Evolutionary conservation across 2,329 filamentous ascomycete genomes (phyloP).

Genomic region (Herpomyces periplanetae): DNA sequence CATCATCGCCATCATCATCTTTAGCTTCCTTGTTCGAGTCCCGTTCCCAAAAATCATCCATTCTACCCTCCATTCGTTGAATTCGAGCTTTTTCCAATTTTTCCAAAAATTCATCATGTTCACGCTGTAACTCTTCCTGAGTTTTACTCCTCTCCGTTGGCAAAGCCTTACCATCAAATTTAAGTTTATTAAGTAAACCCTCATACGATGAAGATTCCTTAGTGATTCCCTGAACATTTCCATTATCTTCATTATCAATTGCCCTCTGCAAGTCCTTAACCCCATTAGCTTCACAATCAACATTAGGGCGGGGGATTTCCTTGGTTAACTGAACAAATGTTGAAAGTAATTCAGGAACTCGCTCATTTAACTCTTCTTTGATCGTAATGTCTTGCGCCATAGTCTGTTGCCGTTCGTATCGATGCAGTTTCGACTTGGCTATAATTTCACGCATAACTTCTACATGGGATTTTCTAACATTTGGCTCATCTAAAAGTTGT

Average conservation of each 20-base stretch:
- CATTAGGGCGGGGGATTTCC: conserved; percentile 6
- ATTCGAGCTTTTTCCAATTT: conserved; percentile 46
- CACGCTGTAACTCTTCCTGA: conserved; percentile 39
- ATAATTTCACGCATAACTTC: conserved; percentile 96
- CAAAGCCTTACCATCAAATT: conserved; percentile 43
- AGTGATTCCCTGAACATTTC: background rate
- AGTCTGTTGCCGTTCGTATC: conserved; percentile 59
- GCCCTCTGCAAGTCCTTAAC: conserved; percentile 10
- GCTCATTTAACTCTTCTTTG: conserved; percentile 43
- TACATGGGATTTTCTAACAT: conserved; percentile 68
- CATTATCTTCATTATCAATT: background rate
- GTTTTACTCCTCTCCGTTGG: conserved; percentile 68
- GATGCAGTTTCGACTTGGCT: conserved; percentile 78
- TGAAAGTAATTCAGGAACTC: conserved; percentile 30
- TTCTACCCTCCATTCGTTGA: conserved; percentile 56
- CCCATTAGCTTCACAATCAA: conserved; percentile 20
- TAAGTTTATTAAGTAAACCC: conserved; percentile 34
- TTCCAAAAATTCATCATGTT: conserved; percentile 33
- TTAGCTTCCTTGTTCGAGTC: conserved; percentile 13
- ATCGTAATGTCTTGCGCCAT: conserved; percentile 82
- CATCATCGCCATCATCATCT: conserved; percentile 8
- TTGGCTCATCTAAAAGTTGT: conserved; percentile 13
- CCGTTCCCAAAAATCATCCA: conserved; percentile 24
- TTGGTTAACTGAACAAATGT: too few species aligned
- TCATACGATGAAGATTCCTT: conserved; percentile 43